phyloP scores from a whole-genome alignment of 2,329 filamentous ascomycete genomes.

The Sclerotinia minor region DNA sequence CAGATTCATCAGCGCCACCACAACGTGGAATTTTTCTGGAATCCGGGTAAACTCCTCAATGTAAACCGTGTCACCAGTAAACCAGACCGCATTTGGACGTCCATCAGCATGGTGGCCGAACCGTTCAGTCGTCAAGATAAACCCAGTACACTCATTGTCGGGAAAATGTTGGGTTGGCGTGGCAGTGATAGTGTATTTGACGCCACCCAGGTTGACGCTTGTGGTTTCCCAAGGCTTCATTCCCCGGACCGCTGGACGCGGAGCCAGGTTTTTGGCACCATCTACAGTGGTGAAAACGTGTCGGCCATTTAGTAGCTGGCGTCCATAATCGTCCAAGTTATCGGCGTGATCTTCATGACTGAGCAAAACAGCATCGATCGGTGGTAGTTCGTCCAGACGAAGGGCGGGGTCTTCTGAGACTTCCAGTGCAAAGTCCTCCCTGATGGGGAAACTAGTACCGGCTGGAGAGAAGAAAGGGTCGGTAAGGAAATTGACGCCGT shows the following conservation, averaged over 20 bases:
- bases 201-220: no score
- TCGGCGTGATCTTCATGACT: slow-evolving; percentile 54
- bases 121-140: not conserved
- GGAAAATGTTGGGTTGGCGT: not conserved
- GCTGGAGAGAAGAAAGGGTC: slow-evolving; percentile 50
- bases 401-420: not conserved
- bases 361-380: slow-evolving; percentile 39
- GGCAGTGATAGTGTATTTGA: not conserved
- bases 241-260: not conserved
- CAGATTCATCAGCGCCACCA: not conserved
- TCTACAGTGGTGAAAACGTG: slow-evolving; percentile 32
- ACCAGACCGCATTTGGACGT: slow-evolving; percentile 2
- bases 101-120: not conserved
- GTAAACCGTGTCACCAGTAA: slow-evolving; percentile 9
- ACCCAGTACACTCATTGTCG: slow-evolving; percentile 3
- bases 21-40: not conserved
- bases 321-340: slow-evolving; percentile 51
- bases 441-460: slow-evolving; percentile 30
- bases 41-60: slow-evolving; percentile 4
- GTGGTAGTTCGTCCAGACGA: not conserved
- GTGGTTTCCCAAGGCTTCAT: not conserved
- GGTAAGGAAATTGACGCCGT: slow-evolving; percentile 47
- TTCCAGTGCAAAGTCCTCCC: slow-evolving; percentile 34
- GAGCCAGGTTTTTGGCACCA: slow-evolving; percentile 9
- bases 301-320: slow-evolving; percentile 48